Percentiles rank a stretch among this genome's conserved stretches.
Evolutionary conservation across 805 yeast species (phyloP).

Genomic region (Ogataea ramenticola): DNA sequence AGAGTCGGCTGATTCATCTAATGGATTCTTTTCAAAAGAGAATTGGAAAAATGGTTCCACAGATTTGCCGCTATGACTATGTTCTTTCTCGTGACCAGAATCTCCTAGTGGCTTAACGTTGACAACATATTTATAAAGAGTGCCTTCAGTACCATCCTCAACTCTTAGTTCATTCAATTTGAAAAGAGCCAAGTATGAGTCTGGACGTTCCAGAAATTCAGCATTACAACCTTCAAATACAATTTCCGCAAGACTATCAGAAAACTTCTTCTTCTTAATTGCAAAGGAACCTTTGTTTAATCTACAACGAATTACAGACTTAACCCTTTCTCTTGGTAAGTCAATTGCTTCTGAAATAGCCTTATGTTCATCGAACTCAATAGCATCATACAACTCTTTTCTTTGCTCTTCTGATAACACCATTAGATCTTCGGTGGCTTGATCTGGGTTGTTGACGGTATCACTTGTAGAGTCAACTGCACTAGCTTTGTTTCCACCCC

Average conservation of each 20-base stretch:
- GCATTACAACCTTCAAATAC: slow-evolving; percentile 77
- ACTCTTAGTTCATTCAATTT: slow-evolving; percentile 75
- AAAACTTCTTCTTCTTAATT: slow-evolving; percentile 36
- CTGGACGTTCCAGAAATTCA: slow-evolving; percentile 68
- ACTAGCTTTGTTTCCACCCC: slow-evolving; percentile 33
- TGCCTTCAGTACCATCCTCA: slow-evolving; percentile 75
- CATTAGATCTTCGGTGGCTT: slow-evolving; percentile 28
- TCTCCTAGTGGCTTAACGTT: slow-evolving; percentile 62
- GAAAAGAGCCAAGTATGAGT: slow-evolving; percentile 65
- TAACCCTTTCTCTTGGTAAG: slow-evolving; percentile 66
- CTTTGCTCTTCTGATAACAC: slow-evolving; percentile 79
- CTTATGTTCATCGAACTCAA: slow-evolving; percentile 75
- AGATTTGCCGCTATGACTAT: slow-evolving; percentile 6
- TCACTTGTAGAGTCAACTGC: slow-evolving; percentile 5
- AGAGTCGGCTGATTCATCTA: slow-evolving; percentile 80
- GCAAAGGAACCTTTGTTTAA: slow-evolving; percentile 74
- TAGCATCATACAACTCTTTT: slow-evolving; percentile 85
- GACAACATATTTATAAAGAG: slow-evolving; percentile 82
- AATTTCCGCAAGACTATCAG: slow-evolving; percentile 60
- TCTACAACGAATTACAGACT: slow-evolving; percentile 58
- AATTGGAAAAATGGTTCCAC: slow-evolving; percentile 71
- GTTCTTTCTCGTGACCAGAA: slow-evolving; percentile 17
- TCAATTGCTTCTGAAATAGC: slow-evolving; percentile 45
- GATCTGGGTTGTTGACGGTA: slow-evolving; percentile 1
- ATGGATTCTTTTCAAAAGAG: slow-evolving; percentile 79